Base-by-base conservation (phyloP, 83 land plant genomes). In the Picea abies region DNA sequence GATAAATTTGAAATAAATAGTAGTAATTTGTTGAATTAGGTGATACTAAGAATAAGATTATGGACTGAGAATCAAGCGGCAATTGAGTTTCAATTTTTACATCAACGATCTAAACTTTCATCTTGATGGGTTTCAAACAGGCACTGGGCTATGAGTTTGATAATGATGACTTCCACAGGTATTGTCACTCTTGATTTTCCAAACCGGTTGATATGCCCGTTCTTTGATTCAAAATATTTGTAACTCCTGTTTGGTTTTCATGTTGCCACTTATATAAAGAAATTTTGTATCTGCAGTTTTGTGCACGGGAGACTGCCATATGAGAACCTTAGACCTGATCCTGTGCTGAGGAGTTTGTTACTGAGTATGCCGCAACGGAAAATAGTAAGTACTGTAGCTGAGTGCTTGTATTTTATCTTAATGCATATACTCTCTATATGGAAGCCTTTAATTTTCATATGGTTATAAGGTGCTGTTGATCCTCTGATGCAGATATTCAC, bases 251-350 rank as follows among this genome's bases (percentile, higher is more conserved):
- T 4, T 25, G 49, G 16, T 60, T 41, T 41, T 41, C 44, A 3
- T 41, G 44, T 41, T 5, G 44, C 44, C 6, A 41, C 44, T 41
- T 41, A 41, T 5, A 6, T 49, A 63, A 26, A 9, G 15, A 29
- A 44, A 20, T 8, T 0, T 56, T 70, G 19, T 79, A 47, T 58
- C n/a, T 79, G 68, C 82, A 94, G 99, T 82, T 91, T 85, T 84
- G 94, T 94, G 79, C 99, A 96, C 84, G 95, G 98, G 26, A 84
- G 87, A 62, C 76, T 96, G 39, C 97, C 99, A 56, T 94, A 94
- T 70, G 88, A 96, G 3, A 4, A 77, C 70, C 77, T 96, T 88
- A 82, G 86, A 61, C 96, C 93, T 1, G 92, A 96, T 78, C 81
- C 84, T 22, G 88, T 78, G 17, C 90, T 96, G 10, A 81, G 89